phyloP scores from a whole-genome alignment of 2,329 filamentous ascomycete genomes.

The Aspergillus aculeatinus region DNA sequence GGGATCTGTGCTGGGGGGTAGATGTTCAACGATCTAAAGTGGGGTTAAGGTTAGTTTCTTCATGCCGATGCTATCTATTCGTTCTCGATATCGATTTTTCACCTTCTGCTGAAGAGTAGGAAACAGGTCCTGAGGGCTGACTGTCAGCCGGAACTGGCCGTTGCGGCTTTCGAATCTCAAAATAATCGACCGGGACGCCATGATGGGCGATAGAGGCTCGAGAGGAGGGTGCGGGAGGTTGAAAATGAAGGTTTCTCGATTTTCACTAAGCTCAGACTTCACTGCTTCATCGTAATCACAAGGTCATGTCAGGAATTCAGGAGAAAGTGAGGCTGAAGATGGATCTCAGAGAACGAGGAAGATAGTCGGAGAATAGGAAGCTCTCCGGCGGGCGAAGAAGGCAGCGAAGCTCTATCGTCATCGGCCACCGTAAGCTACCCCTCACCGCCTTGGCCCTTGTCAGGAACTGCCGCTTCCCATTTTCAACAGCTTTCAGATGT shows the following conservation, averaged over 20 bases:
- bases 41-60: slow-evolving; percentile 11
- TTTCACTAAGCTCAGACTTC: not conserved
- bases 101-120: slow-evolving; percentile 53
- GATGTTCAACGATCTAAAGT: slow-evolving; percentile 55
- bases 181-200: slow-evolving; percentile 62
- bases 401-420: slow-evolving; percentile 29
- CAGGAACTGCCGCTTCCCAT: not conserved
- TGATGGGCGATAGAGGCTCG: slow-evolving; percentile 19
- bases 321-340: not conserved
- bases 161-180: slow-evolving; percentile 86
- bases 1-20: slow-evolving; percentile 57
- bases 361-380: slow-evolving; percentile 1
- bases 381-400: slow-evolving; percentile 11
- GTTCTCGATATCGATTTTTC: slow-evolving; percentile 1
- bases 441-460: slow-evolving; percentile 4
- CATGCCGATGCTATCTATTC: not conserved
- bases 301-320: not conserved
- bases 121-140: slow-evolving; percentile 74
- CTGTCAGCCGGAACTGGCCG: slow-evolving; percentile 82
- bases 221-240: not conserved
- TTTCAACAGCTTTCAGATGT: not conserved
- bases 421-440: slow-evolving; percentile 10
- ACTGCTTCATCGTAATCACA: slow-evolving; percentile 2
- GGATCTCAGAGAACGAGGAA: not conserved
- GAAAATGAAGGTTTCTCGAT: not conserved